phyloP scores from a whole-genome alignment of 2,329 filamentous ascomycete species.

The Fusarium tricinctum region DNA sequence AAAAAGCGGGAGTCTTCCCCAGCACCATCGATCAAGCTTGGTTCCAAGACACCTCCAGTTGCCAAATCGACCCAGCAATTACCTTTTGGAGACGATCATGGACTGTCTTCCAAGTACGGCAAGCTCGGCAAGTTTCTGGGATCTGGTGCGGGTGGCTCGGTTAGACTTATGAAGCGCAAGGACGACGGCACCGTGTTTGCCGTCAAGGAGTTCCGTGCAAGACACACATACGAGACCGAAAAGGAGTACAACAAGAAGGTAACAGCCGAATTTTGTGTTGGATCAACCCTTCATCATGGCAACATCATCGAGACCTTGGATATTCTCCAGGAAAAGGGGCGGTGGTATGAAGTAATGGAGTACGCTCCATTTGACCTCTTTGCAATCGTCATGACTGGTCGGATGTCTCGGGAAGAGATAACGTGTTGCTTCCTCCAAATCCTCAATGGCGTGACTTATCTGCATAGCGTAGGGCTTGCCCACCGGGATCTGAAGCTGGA shows the following conservation, averaged over 20 bases:
- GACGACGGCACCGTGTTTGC: conserved; percentile 95
- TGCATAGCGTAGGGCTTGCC: conserved; percentile 94
- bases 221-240: conserved; percentile 93
- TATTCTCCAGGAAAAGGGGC: conserved; percentile 92
- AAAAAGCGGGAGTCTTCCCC: conserved; percentile 77
- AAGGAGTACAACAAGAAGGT: conserved; percentile 98
- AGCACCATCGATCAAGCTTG: conserved; percentile 64
- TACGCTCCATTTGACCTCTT: conserved; percentile 97
- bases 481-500: conserved; percentile 97
- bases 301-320: conserved; percentile 99
- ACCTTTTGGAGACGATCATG: conserved; percentile 95
- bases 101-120: conserved; percentile 90
- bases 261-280: conserved; percentile 97
- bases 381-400: conserved; percentile 98
- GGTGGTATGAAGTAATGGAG: conserved; percentile 99
- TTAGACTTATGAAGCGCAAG: conserved; percentile 92
- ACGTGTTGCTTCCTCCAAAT: conserved; percentile 95
- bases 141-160: conserved; percentile 93
- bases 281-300: conserved; percentile 94
- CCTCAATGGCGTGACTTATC: conserved; percentile 90
- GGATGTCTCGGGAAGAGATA: conserved; percentile 93
- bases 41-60: conserved; percentile 62
- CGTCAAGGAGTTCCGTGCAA: conserved; percentile 94
- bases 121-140: conserved; percentile 95
- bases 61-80: conserved; percentile 72